phyloP scores from a whole-genome alignment of 305 asterid genomes.

The Petunia hybrid region DNA sequence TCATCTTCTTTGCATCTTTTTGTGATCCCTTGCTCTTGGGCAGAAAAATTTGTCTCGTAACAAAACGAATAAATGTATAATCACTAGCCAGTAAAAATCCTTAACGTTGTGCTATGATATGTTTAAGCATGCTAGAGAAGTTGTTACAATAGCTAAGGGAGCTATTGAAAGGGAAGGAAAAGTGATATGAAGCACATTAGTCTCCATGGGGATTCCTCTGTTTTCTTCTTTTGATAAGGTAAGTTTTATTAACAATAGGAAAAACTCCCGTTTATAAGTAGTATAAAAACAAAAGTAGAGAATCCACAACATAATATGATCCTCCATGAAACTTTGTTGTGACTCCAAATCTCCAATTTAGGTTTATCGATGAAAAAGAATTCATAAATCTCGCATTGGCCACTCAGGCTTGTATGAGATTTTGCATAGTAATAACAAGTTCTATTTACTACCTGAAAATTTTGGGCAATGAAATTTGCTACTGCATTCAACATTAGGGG shows the following conservation, averaged over 20 bases:
- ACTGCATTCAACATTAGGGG: conserved; percentile 9
- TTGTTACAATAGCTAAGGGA: conserved; percentile 2
- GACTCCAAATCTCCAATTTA: conserved; percentile 22
- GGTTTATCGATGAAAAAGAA: neutral
- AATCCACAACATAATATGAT: no score
- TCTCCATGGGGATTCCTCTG: conserved; percentile 10
- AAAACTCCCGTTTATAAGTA: no score
- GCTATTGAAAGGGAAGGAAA: neutral
- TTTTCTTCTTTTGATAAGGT: no score
- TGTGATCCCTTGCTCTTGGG: conserved; percentile 2
- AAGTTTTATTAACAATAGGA: no score
- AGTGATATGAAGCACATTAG: conserved; percentile 18
- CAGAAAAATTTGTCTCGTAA: neutral
- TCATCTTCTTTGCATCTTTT: conserved; percentile 5
- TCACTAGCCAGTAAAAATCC: neutral
- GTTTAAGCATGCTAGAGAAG: conserved; percentile 20
- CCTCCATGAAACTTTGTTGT: neutral
- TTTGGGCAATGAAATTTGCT: neutral
- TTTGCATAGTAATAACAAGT: neutral
- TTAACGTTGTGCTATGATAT: neutral
- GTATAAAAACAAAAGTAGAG: no score
- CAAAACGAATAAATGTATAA: neutral
- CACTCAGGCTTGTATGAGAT: neutral
- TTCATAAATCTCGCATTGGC: conserved; percentile 7
- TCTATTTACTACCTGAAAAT: conserved; percentile 14